Conservation (phyloP, 768 basidiomycete genomes). For the Mycena rosella region DNA sequence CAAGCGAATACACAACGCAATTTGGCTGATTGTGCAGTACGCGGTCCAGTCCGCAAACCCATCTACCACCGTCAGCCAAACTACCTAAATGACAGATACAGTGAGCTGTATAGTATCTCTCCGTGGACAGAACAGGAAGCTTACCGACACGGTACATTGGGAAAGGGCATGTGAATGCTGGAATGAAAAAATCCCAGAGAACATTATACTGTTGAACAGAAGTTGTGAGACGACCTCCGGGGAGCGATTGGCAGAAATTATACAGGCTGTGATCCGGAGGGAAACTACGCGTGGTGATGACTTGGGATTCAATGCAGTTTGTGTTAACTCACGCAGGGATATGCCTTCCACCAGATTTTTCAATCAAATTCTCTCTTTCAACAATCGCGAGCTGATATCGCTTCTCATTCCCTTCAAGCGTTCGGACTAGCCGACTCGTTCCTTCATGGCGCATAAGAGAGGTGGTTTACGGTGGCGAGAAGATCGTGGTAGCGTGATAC, state of each 20-base stretch:
- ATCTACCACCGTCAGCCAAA: conserved; percentile 46
- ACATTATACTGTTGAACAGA: conserved; percentile 10
- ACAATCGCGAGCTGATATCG: conserved; percentile 23
- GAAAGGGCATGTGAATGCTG: conserved; percentile 46
- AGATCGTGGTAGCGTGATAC: too few relatives aligned
- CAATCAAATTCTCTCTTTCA: conserved; percentile 24
- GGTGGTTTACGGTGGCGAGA: not conserved
- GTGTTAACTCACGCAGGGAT: conserved; percentile 10
- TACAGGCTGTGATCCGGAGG: conserved; percentile 14
- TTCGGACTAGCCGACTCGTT: conserved; percentile 21
- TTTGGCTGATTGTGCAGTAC: conserved; percentile 51
- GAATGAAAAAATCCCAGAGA: conserved; percentile 48
- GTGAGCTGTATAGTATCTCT: not conserved
- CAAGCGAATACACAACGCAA: conserved; percentile 61
- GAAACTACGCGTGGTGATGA: conserved; percentile 5
- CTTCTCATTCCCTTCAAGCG: conserved; percentile 27
- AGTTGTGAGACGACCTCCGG: not conserved
- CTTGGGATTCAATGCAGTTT: too few relatives aligned
- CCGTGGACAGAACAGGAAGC: not conserved
- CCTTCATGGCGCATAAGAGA: not conserved
- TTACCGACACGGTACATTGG: conserved; percentile 43
- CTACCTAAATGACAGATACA: conserved; percentile 14
- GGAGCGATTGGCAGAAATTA: not conserved
- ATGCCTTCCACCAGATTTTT: conserved; percentile 17
- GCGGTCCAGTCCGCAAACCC: conserved; percentile 62